Percentiles rank a stretch among this genome's conserved stretches.
Evolutionary conservation across 176 grass and related monocot genomes (phyloP).

Genomic region (Triticum urartu): DNA sequence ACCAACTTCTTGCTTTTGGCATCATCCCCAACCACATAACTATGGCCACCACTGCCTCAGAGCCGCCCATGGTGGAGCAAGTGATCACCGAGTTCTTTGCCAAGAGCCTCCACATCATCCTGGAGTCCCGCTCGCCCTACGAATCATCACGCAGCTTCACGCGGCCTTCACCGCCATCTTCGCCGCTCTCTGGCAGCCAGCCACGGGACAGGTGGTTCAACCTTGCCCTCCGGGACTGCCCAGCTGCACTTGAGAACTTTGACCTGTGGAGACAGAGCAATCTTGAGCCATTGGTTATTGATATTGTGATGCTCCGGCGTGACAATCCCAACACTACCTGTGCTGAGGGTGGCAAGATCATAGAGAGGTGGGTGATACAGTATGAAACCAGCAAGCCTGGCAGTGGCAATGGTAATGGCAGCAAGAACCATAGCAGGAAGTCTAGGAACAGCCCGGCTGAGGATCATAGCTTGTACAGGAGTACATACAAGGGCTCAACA

Average conservation of each 20-base stretch:
- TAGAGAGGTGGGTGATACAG: conserved; percentile 91
- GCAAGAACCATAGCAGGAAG: conserved; percentile 34
- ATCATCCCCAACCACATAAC: conserved; percentile 6
- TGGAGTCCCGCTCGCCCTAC: conserved; percentile 86
- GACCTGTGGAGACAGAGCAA: conserved; percentile 93
- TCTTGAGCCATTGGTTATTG: conserved; percentile 80
- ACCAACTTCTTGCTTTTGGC: conserved; percentile 3
- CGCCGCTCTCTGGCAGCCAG: conserved; percentile 46
- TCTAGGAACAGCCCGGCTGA: conserved; percentile 34
- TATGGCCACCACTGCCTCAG: conserved; percentile 35
- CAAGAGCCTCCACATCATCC: conserved; percentile 93
- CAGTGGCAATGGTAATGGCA: neutral
- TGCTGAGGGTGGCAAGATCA: conserved; percentile 42
- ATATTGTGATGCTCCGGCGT: conserved; percentile 57
- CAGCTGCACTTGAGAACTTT: conserved; percentile 87
- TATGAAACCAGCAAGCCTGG: conserved; percentile 49
- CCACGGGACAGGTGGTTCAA: conserved; percentile 87
- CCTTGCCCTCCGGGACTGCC: conserved; percentile 71
- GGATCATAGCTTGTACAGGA: conserved; percentile 44
- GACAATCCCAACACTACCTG: neutral
- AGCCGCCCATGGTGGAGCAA: conserved; percentile 83
- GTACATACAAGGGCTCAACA: conserved; percentile 43
- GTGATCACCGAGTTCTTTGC: conserved; percentile 94
- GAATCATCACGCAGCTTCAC: conserved; percentile 75
- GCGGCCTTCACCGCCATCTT: conserved; percentile 50